A percentile compares a stretch with the other conserved stretches of the same genome.
Conservation (phyloP, 495 filamentous ascomycete species). For the Aspergillus mulundensis region DNA sequence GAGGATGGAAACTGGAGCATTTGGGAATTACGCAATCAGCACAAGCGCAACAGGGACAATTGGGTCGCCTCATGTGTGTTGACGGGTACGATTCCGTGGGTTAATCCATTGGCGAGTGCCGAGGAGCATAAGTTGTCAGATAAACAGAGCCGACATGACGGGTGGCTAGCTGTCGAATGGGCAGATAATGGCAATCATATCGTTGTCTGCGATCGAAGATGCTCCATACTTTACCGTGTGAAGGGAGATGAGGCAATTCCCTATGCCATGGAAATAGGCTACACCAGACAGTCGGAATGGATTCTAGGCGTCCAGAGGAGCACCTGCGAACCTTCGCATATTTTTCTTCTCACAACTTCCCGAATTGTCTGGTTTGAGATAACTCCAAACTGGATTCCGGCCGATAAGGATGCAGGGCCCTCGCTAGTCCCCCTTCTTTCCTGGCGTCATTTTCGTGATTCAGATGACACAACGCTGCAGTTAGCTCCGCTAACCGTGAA, state of each 20-base stretch:
- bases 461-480: constrained; percentile 41
- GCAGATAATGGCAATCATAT: constrained; percentile 40
- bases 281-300: constrained; percentile 40
- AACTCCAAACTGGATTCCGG: not conserved
- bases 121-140: constrained; percentile 13
- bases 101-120: constrained; percentile 7
- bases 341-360: constrained; percentile 54
- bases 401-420: constrained; percentile 6
- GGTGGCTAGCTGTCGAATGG: constrained; percentile 53
- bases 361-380: constrained; percentile 40
- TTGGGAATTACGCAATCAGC: constrained; percentile 59
- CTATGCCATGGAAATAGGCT: constrained; percentile 31
- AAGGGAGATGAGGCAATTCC: constrained; percentile 18
- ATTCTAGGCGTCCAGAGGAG: constrained; percentile 53
- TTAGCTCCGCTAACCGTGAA: constrained; percentile 29
- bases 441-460: constrained; percentile 45
- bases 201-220: constrained; percentile 43
- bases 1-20: constrained; percentile 68
- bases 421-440: constrained; percentile 27
- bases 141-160: constrained; percentile 34
- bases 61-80: constrained; percentile 23
- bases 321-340: constrained; percentile 39
- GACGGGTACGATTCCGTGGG: constrained; percentile 29
- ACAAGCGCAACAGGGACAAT: constrained; percentile 27
- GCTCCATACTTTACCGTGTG: constrained; percentile 38